phyloP scores from a whole-genome alignment of 805 yeast genomes.

The Myxozyma mucilagina region DNA sequence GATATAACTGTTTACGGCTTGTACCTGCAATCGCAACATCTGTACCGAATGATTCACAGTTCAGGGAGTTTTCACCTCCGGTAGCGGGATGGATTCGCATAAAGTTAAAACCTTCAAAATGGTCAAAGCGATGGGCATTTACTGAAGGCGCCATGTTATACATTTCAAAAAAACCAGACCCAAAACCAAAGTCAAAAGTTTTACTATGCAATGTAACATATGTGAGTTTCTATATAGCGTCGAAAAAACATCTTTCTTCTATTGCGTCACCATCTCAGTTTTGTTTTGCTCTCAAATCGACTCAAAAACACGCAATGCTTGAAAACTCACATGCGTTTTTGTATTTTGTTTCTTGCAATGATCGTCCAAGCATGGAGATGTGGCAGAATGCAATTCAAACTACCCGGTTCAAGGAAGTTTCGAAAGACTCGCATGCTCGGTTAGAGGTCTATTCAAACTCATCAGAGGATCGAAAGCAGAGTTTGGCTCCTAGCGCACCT shows the following conservation, averaged over 20 bases:
- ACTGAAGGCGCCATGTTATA: constrained; percentile 8
- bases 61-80: constrained; percentile 12
- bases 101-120: constrained; percentile 7
- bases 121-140: constrained; percentile 23
- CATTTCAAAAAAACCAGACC: constrained; percentile 13
- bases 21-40: not conserved
- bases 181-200: constrained; percentile 14
- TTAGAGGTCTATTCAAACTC: not conserved
- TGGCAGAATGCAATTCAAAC: constrained; percentile 15
- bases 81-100: constrained; percentile 16
- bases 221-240: constrained; percentile 7
- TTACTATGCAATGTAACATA: constrained; percentile 12
- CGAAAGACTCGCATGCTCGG: constrained; percentile 1
- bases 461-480: not conserved
- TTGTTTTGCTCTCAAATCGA: constrained; percentile 17
- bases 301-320: constrained; percentile 13
- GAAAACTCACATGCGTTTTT: constrained; percentile 14
- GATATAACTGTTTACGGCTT: not conserved
- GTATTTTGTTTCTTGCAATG: constrained; percentile 16
- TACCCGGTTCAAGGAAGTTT: constrained; percentile 9
- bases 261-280: constrained; percentile 4
- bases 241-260: not conserved
- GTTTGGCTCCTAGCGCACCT: not conserved
- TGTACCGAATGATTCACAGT: constrained; percentile 7
- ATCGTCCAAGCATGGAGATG: constrained; percentile 14